A percentile compares a stretch with the other conserved stretches of the same genome.
These are phyloP conservation scores for Quercus cerris DNA, from an alignment of 306 rosid genomes.

Conservation along the genomic window DNA sequence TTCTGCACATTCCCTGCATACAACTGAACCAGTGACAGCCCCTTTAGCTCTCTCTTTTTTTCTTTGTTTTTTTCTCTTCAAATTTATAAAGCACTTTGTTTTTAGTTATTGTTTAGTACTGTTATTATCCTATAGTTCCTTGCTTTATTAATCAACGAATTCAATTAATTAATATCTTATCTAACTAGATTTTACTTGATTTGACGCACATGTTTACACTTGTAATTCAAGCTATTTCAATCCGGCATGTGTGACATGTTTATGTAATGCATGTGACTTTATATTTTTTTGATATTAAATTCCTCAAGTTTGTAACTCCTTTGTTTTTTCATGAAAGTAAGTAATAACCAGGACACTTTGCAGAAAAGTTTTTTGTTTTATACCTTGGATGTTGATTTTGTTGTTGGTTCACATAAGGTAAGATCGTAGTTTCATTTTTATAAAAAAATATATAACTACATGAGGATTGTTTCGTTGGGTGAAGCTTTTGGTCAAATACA, in stretches of 20 bases:
- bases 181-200: background rate
- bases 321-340: background rate
- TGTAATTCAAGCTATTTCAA: slow-evolving; percentile 34
- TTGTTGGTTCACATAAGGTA: background rate
- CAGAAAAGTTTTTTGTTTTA: slow-evolving; percentile 1
- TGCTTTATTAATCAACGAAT: background rate
- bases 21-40: slow-evolving; percentile 38
- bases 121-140: background rate
- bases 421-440: no score
- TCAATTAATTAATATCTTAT: background rate
- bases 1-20: slow-evolving; percentile 98
- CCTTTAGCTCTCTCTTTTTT: background rate
- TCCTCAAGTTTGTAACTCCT: background rate
- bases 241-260: slow-evolving; percentile 61
- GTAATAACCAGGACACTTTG: background rate
- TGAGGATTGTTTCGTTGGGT: no score
- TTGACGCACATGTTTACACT: slow-evolving; percentile 43
- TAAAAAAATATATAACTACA: no score
- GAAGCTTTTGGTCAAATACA: no score
- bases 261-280: slow-evolving; percentile 42
- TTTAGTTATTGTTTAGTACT: background rate
- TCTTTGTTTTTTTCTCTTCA: no score
- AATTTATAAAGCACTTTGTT: background rate
- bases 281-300: slow-evolving; percentile 25
- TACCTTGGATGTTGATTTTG: slow-evolving; percentile 7